Base-by-base conservation (phyloP, 2,329 filamentous ascomycete species). In the Orbilia ellipsospora region DNA sequence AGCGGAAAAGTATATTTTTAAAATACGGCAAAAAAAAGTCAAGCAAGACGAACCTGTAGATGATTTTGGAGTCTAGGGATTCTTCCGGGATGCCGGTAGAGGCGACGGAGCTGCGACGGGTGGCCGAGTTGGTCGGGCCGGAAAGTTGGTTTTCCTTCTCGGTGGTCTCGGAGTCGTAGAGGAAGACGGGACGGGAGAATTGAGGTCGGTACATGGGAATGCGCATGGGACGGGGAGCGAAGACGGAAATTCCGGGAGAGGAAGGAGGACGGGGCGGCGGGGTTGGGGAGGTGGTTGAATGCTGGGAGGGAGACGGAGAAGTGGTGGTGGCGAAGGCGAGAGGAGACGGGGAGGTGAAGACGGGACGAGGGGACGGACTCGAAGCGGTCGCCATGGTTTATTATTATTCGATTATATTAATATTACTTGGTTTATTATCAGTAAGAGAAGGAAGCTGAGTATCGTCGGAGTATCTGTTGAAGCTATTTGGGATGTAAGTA, bases 161-260 rank as follows among this genome's bases (percentile, higher is more conserved):
- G 60, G 44, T 54, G 55, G 57, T 51, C 4, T 77, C 73, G 45
- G 73, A 62, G 56, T 77, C 73, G 66, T 70, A 77, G 44, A 77
- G 60, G 66, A 77, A 77, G 61, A 77, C 67, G n/a, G 73, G 73
- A 55, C 73, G 73, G 50, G 73, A 66, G 56, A 77, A 77, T 31
- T 70, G 66, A 31, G 73, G 73, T 42, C 73, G 65, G 66, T 77
- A 77, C 55, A 72, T 67, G 55, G 73, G 73, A 31, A 77, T 48
- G 2, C 73, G 60, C 66, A 77, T 72, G n/a, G 73, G 73, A 23
- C 73, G 65, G 57, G 73, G 73, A 31, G 73, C 73, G 13, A 66
- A 77, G 50, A 77, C 73, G 50, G 73, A 77, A 40, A 75, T 75
- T 7, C 72, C 72, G 50, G 73, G 73, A 44, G 73, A 70, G 50